Evolutionary conservation across 768 basidiomycete species (phyloP), one percentile per base, ranked within the genome.

Genomic region (Gelatoporia subvermispora): DNA sequence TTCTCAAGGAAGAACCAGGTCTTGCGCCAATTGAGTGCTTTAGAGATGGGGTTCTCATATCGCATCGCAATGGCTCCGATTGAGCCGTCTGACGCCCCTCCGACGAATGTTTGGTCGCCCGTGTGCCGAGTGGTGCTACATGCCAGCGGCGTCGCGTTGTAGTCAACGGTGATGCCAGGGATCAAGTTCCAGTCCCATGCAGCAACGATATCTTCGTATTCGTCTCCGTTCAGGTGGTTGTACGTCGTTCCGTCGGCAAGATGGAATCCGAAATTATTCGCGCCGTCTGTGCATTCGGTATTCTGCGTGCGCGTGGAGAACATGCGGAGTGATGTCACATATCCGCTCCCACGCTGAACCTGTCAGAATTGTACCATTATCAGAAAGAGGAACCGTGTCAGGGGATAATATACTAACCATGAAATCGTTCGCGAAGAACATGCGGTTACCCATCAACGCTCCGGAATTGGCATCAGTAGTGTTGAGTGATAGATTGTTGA

Each of bases 141-240:
- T 35, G 58, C 60, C 18, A 86, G 65, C 2, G 68, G 60, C 0
- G 82, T 84, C 4, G 68, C 76, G 2, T 66, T 70, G 60, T 83
- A 82, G 56, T 84, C 79, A 25, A 76, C 72, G 2, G 84, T 87
- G 35, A 71, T 84, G 1, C 84, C 84, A 2, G 84, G 84, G 40
- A 87, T 78, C 8, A 83, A 69, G 56, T 83, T 78, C 84, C 84
- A 87, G 61, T 87, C 81, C 83, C 82, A 83, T 1, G 77, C 72
- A 2, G 77, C 83, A 13, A 76, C 64, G 41, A 85, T 85, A 59
- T 84, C 82, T 58, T 82, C 79, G 59, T 87, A 85, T 64, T 85
- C 84, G 57, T 78, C 68, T 15, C 84, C 84, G 21, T 64, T 66
- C 16, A 81, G 57, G 59, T 84, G 82, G 0, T 78, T 84, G 60